Evolutionary conservation across 2,329 filamentous ascomycete species (phyloP), one percentile per base, ranked within the genome.

Genomic region (Exophiala phaeomuriformis): DNA sequence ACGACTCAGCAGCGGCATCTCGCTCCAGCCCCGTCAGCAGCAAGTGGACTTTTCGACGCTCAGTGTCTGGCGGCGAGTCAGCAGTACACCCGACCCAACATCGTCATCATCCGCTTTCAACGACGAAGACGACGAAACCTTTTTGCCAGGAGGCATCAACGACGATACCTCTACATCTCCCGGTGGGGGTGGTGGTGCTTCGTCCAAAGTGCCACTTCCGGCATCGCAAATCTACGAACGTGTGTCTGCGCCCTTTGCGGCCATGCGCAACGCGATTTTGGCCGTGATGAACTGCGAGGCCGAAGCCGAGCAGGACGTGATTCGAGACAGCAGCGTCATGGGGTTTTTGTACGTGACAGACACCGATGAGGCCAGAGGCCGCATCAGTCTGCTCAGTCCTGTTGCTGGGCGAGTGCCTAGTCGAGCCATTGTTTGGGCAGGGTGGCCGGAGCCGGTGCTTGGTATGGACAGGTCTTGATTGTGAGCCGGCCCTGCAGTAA

Each of bases 301-400:
- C 0, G 83, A 80, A 44, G 89, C 93, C 56, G 73, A 79, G 0
- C 79, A 85, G 4, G 79, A 81, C 1, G 56, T 49, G 9, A 83
- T 97, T 42, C 80, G 88, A 8, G 85, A 90, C 62, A 83, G 90
- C 5, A 86, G 85, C 52, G 84, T 97, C 31, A 86, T 94, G 79
- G 93, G 93, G 0, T 98, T 95, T 65, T 79, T 96, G 31, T 96
- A 95, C 65, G 86, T 97, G 10, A 85, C 88, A 0, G 88, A 95
- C 57, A 88, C 97, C 3, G 90, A 98, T 65, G 86, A 88, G 65
- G 84, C 86, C 63, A 86, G 86, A 68, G 83, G 83, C 61, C 86
- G 87, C 67, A 76, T 96, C 32, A 86, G 88, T 65, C 76, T 97
- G 19, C 73, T 98, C 54, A 84, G 88, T 12, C 93, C 93, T 1